Evolutionary conservation across 2,329 filamentous ascomycete genomes (phyloP), one percentile per base, ranked within the genome.

Genomic region (Apiospora aurea): DNA sequence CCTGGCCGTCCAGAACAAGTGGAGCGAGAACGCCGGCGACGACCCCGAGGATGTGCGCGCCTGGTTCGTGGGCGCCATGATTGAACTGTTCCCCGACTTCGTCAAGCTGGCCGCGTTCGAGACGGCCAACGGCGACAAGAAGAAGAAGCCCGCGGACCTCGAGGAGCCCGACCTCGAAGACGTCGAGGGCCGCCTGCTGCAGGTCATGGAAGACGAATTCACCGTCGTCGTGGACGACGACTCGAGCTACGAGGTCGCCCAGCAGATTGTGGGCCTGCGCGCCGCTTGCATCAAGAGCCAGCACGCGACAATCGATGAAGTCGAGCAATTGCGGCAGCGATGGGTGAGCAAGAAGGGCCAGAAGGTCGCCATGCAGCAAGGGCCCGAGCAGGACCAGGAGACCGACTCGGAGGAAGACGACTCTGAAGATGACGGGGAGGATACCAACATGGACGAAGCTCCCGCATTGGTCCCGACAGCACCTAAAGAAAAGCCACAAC

Each of bases 191-290:
- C 91, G 97, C 69, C 86, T 98, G 67, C 86, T 97, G 67, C 94
- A 98, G 78, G 91, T 97, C 73, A 96, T 98, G 92, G 89, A 93
- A 74, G 96, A 98, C 84, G 96, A 99, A 83, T 99, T 98, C 79
- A 95, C 97, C 78, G 93, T 96, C 71, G 92, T 94, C 71, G 90
- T 98, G 41, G 96, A 98, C 78, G 96, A 99, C 81, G 95, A 95
- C 77, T 96, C 92, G 67, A 93, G 91, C 46, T 90, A 88, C 70
- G 89, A 92, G 71, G 89, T 97, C 8, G 95, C 95, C 13, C 85
- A 86, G 72, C 87, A 91, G 77, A 93, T 98, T 72, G 83, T 97
- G 81, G 86, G 87, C 70, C 83, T 96, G 74, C 87, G 91, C 77
- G 85, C 86, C 72, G 88, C 93, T 79, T 90, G 91, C 77, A 85